These are phyloP conservation scores for Lactarius tabidus DNA, from an alignment of 768 basidiomycete genomes.

Conservation along the genomic window DNA sequence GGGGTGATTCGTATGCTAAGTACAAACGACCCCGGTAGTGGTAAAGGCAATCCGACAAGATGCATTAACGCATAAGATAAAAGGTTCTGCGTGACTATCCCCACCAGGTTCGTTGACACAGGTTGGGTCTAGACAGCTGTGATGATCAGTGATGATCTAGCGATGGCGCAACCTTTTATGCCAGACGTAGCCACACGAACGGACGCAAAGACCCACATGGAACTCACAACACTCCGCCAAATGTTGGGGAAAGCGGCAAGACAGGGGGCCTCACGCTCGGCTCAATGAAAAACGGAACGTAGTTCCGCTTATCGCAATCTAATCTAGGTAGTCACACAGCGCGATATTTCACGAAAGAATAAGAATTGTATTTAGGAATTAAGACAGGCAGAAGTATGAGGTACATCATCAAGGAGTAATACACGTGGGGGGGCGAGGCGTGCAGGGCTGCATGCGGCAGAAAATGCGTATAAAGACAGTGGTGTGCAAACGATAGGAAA, in stretches of 20 bases:
- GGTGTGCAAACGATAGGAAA: constrained; percentile 19
- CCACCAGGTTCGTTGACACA: not conserved
- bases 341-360: not conserved
- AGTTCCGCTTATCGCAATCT: too few species aligned
- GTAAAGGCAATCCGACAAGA: not conserved
- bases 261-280: too few species aligned
- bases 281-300: not conserved
- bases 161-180: not conserved
- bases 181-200: not conserved
- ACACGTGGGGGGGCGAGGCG: constrained; percentile 22
- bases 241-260: not conserved
- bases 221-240: not conserved
- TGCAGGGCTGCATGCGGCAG: constrained; percentile 10
- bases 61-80: not conserved
- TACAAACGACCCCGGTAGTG: not conserved
- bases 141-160: not conserved
- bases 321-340: not conserved
- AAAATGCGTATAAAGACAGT: constrained; percentile 23
- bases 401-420: constrained; percentile 23
- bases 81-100: not conserved
- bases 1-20: not conserved
- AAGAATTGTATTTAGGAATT: constrained; percentile 10
- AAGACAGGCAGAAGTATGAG: constrained; percentile 18
- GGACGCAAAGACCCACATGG: not conserved
- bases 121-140: not conserved